phyloP scores from a whole-genome alignment of 2,329 filamentous ascomycete genomes.

The Talaromyces sp. region DNA sequence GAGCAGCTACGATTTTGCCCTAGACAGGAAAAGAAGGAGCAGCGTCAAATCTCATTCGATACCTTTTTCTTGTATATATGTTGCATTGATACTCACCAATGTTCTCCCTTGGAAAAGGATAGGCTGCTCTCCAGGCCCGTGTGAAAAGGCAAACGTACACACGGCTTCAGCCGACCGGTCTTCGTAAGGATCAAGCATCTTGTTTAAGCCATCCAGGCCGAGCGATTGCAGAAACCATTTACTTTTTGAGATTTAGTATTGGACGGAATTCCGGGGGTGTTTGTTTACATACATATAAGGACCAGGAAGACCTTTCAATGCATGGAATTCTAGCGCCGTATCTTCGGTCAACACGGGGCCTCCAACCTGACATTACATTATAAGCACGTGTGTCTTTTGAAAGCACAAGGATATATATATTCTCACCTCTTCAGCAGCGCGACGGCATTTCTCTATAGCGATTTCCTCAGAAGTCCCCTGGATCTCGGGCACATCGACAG shows the following conservation, averaged over 20 bases:
- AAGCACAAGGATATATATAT: neutral
- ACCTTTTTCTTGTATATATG: neutral
- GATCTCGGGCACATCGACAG: conserved; percentile 78
- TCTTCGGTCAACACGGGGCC: conserved; percentile 94
- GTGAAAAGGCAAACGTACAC: conserved; percentile 89
- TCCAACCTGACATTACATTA: conserved; percentile 53
- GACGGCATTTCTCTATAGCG: conserved; percentile 76
- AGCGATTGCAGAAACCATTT: conserved; percentile 89
- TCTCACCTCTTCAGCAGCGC: conserved; percentile 68
- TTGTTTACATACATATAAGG: conserved; percentile 72
- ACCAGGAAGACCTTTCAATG: conserved; percentile 83
- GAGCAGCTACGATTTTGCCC: conserved; percentile 77
- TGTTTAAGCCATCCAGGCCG: conserved; percentile 81
- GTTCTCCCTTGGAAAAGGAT: conserved; percentile 90
- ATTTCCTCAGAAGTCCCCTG: conserved; percentile 92
- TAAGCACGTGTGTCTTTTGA: neutral
- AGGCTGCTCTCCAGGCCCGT: conserved; percentile 75
- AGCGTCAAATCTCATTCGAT: neutral
- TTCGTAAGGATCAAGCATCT: conserved; percentile 77
- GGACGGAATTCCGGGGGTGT: neutral
- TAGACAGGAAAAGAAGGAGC: conserved; percentile 19
- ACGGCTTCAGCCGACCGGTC: conserved; percentile 91
- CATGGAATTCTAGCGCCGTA: conserved; percentile 88
- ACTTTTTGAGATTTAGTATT: conserved; percentile 40
- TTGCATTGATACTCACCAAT: conserved; percentile 44